These are phyloP conservation scores for Aspergillus sp. DNA, from an alignment of 2,329 filamentous ascomycete species.

Conservation along the genomic window DNA sequence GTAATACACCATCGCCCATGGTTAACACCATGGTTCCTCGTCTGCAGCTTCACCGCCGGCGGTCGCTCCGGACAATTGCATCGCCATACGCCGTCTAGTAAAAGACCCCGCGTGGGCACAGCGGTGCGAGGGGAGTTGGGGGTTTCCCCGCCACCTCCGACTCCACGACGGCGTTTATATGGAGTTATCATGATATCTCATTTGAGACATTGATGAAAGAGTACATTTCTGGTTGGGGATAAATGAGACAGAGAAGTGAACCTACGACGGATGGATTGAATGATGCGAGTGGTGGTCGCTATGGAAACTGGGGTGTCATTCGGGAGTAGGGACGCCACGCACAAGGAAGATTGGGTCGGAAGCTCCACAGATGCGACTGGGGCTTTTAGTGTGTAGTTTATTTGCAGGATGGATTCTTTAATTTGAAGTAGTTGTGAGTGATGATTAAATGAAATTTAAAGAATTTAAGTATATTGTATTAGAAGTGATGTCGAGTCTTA, in stretches of 20 bases:
- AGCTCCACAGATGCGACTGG: too few relatives aligned
- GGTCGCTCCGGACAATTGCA: slow-evolving; percentile 58
- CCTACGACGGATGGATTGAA: not conserved
- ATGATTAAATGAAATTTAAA: too few relatives aligned
- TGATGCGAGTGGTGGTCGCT: slow-evolving; percentile 14
- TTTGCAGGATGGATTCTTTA: too few relatives aligned
- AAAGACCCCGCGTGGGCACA: slow-evolving; percentile 37
- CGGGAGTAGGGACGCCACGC: too few relatives aligned
- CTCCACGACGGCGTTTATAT: slow-evolving; percentile 9
- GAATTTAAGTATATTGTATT: not conserved
- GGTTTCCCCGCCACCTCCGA: not conserved
- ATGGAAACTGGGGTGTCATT: slow-evolving; percentile 21
- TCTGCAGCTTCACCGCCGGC: slow-evolving; percentile 55
- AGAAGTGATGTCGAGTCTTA: not conserved
- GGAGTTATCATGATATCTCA: slow-evolving; percentile 25
- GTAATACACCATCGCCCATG: slow-evolving; percentile 53
- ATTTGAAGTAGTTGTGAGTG: too few relatives aligned
- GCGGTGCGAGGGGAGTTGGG: slow-evolving; percentile 21
- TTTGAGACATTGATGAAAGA: not conserved
- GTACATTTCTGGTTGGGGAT: not conserved
- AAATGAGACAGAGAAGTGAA: not conserved
- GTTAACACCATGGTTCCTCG: slow-evolving; percentile 58
- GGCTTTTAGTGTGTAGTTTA: too few relatives aligned
- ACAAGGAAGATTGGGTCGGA: too few relatives aligned
- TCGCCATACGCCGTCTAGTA: slow-evolving; percentile 48